A percentile compares a stretch with the other conserved stretches of the same genome.
phyloP scores from a whole-genome alignment of 768 basidiomycete species.

The Hericium erinaceus region DNA sequence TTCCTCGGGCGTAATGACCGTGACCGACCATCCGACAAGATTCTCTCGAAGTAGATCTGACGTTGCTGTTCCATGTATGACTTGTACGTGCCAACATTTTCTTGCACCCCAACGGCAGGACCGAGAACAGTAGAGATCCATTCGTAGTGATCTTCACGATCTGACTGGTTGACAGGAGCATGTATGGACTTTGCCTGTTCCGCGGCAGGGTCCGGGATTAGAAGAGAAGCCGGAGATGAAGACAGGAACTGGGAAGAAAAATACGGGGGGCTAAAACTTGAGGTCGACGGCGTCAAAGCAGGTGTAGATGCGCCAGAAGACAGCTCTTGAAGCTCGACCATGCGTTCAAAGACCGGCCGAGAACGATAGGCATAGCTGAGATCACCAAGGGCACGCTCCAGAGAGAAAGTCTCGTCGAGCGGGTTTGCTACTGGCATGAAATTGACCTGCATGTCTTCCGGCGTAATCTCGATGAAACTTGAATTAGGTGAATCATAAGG shows the following conservation, averaged over 20 bases:
- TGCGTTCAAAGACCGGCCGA: constrained; percentile 18
- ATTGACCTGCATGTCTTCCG: not conserved
- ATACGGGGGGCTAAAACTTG: not conserved
- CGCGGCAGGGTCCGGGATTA: constrained; percentile 7
- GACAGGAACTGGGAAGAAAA: not conserved
- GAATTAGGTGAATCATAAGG: not conserved
- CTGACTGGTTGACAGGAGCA: constrained; percentile 17
- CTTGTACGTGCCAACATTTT: constrained; percentile 43
- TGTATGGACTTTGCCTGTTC: not conserved
- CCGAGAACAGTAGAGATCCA: constrained; percentile 41
- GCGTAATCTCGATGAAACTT: not conserved
- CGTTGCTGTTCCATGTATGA: constrained; percentile 40
- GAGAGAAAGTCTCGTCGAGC: constrained; percentile 20
- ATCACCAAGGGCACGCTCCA: constrained; percentile 21
- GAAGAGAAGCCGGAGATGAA: constrained; percentile 1
- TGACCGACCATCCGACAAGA: constrained; percentile 15
- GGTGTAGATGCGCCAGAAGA: constrained; percentile 14
- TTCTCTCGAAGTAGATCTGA: constrained; percentile 37
- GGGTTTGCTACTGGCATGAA: constrained; percentile 17
- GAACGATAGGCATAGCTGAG: constrained; percentile 20
- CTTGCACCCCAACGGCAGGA: constrained; percentile 35
- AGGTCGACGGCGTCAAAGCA: constrained; percentile 6
- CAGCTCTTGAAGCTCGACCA: not conserved
- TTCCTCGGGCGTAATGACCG: not conserved
- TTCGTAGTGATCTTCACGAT: constrained; percentile 44